Conservation (phyloP, 352 stramenopile genomes). For the Aphanomyces astaci region DNA sequence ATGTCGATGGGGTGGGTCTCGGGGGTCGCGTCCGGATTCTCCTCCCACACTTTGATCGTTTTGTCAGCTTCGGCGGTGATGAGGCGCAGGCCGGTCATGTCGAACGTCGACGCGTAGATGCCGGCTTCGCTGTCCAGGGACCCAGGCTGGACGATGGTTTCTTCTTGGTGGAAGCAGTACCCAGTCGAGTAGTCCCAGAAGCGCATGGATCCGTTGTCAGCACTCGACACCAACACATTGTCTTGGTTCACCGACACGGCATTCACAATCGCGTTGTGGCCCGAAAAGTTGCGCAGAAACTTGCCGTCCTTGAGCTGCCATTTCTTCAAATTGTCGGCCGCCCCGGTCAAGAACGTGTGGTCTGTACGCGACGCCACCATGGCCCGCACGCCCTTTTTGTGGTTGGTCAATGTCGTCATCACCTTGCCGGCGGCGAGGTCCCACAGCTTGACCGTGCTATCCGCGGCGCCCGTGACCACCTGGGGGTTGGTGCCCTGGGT, state of each 20-base stretch:
- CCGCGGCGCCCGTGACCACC: slow-evolving; percentile 87
- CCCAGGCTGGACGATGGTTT: slow-evolving; percentile 92
- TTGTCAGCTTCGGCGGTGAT: slow-evolving; percentile 99
- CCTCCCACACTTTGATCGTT: slow-evolving; percentile 99
- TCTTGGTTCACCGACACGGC: slow-evolving; percentile 97
- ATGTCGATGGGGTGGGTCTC: slow-evolving; percentile 98
- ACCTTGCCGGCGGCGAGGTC: slow-evolving; percentile 97
- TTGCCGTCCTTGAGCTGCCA: slow-evolving; percentile 94
- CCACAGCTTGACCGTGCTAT: slow-evolving; percentile 97
- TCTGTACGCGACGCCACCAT: slow-evolving; percentile 89
- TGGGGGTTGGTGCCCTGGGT: slow-evolving; percentile 96
- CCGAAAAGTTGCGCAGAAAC: slow-evolving; percentile 96
- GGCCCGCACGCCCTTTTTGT: slow-evolving; percentile 97
- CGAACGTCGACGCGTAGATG: slow-evolving; percentile 95
- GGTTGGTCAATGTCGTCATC: slow-evolving; percentile 98
- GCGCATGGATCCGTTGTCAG: slow-evolving; percentile 95
- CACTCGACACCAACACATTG: slow-evolving; percentile 93
- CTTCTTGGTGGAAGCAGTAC: slow-evolving; percentile 94
- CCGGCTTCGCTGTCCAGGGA: slow-evolving; percentile 97
- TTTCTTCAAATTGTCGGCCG: slow-evolving; percentile 98
- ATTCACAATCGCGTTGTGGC: slow-evolving; percentile 98
- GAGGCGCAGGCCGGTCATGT: slow-evolving; percentile 95
- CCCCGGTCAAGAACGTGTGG: slow-evolving; percentile 95
- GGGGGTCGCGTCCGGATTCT: slow-evolving; percentile 91
- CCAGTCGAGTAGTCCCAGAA: slow-evolving; percentile 99